These are phyloP conservation scores for Amanita fuliginea DNA, from an alignment of 768 basidiomycete species.

Conservation along the genomic window DNA sequence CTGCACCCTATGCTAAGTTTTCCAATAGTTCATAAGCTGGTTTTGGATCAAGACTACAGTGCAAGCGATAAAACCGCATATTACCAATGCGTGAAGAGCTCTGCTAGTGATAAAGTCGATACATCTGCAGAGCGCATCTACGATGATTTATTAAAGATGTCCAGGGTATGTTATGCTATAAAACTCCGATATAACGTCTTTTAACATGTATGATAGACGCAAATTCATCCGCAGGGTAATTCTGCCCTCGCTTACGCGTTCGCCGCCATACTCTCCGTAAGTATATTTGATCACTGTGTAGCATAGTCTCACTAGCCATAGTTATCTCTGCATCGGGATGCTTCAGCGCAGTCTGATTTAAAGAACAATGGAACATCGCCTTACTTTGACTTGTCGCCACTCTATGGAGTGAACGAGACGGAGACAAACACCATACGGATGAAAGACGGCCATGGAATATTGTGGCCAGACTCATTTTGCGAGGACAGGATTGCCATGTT, in stretches of 20 bases:
- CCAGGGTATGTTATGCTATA: not conserved
- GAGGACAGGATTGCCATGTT: slow-evolving; percentile 10
- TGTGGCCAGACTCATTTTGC: slow-evolving; percentile 14
- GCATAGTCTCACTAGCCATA: not conserved
- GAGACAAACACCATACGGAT: slow-evolving; percentile 11
- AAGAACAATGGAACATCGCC: slow-evolving; percentile 8
- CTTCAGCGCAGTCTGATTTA: not conserved
- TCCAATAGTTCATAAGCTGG: not conserved
- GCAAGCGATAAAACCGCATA: not conserved
- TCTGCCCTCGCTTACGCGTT: slow-evolving; percentile 8
- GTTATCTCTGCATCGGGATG: slow-evolving; percentile 8
- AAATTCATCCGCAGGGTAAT: slow-evolving; percentile 9
- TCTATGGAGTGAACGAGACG: slow-evolving; percentile 11
- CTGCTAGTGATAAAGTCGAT: not conserved
- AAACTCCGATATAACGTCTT: not conserved
- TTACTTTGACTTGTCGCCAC: slow-evolving; percentile 13
- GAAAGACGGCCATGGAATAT: slow-evolving; percentile 15
- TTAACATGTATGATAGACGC: not conserved
- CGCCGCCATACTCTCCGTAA: slow-evolving; percentile 8
- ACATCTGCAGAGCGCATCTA: not conserved
- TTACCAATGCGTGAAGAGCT: not conserved
- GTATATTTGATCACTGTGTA: not conserved
- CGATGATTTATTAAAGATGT: not conserved
- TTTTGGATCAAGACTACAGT: not conserved
- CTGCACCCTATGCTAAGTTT: not conserved